Evolutionary conservation across 1,284 basidiomycete genomes (phyloP).

Genomic region (Volvariella surrecta): DNA sequence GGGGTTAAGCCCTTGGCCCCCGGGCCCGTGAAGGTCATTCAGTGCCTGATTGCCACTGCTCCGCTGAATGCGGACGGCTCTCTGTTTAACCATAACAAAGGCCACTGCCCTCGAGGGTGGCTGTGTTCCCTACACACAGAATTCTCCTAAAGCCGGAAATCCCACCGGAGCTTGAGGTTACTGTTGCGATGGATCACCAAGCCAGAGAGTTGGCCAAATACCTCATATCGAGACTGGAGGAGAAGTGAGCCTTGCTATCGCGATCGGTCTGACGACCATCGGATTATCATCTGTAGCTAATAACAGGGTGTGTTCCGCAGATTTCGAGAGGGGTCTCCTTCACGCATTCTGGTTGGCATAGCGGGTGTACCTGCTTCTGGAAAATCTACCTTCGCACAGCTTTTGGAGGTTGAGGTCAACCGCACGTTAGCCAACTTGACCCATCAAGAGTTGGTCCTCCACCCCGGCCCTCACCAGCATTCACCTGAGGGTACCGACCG

Average conservation of each 20-base stretch:
- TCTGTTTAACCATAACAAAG: no score
- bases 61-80: no score
- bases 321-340: constrained; percentile 23
- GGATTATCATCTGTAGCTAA: no score
- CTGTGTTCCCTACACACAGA: neutral
- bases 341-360: constrained; percentile 68
- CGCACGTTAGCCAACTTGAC: constrained; percentile 17
- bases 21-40: neutral
- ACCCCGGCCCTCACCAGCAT: no score
- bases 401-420: constrained; percentile 46
- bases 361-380: constrained; percentile 80
- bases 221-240: constrained; percentile 26
- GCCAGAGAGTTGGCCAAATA: constrained; percentile 22
- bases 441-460: neutral
- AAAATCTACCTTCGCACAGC: constrained; percentile 64
- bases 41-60: no score
- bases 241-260: constrained; percentile 19
- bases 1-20: neutral
- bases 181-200: constrained; percentile 22
- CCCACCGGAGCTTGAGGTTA: no score
- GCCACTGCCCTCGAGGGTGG: no score
- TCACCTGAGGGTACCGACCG: no score
- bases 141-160: neutral
- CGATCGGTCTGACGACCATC: no score
- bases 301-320: neutral